Percentiles rank a stretch among this genome's conserved stretches.
Conservation (phyloP, 179 eudicot genomes). For the Actinidia arguta region DNA sequence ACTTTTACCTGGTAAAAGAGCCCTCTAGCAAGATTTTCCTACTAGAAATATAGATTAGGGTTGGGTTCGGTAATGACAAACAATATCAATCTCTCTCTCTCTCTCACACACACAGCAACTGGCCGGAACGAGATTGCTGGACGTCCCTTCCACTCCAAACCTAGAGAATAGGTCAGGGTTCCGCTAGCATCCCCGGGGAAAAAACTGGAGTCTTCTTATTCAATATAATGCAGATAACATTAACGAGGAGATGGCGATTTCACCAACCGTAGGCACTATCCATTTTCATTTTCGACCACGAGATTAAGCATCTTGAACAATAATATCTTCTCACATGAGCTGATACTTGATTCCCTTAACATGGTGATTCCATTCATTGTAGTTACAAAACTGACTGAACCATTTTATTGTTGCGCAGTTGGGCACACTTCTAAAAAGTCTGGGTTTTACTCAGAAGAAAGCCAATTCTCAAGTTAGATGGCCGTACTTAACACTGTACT, state of each 20-base stretch:
- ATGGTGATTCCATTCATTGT: neutral
- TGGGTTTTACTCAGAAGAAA: constrained; percentile 97
- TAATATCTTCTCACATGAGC: neutral
- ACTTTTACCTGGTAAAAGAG: neutral
- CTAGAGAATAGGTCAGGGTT: neutral
- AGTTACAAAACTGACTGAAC: neutral
- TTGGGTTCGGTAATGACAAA: neutral
- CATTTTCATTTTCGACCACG: neutral
- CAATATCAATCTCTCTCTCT: neutral
- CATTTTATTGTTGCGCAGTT: constrained; percentile 46
- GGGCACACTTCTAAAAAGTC: constrained; percentile 74
- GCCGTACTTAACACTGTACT: constrained; percentile 87
- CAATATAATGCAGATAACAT: neutral
- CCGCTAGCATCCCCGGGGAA: neutral
- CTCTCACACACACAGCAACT: too few relatives aligned
- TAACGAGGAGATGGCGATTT: neutral
- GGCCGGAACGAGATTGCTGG: neutral
- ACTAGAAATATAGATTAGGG: neutral
- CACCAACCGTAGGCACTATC: neutral
- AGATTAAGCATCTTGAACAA: neutral
- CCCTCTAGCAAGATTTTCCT: neutral
- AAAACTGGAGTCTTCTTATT: neutral
- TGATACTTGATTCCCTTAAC: neutral
- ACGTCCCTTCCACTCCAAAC: neutral
- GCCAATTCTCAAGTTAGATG: constrained; percentile 95